Percentiles rank a stretch among this genome's conserved stretches.
phyloP scores from a whole-genome alignment of 1,284 basidiomycete species.

The Malassezia slooffiae region DNA sequence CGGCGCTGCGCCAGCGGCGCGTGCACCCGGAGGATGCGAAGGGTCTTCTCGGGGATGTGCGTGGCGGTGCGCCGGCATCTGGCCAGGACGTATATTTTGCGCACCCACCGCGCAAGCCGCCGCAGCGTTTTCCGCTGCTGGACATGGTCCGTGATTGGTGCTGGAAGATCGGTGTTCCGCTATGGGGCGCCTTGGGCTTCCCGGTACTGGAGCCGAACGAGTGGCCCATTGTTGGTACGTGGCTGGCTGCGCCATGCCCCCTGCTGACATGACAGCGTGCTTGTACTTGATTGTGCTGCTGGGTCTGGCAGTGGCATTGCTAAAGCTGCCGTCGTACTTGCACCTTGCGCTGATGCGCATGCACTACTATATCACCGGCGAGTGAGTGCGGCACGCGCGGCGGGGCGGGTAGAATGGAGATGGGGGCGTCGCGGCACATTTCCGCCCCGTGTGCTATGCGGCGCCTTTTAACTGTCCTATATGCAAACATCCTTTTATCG shows the following conservation, averaged over 20 bases:
- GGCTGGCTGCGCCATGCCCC: background rate
- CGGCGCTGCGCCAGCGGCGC: background rate
- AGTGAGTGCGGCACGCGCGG: too few species aligned
- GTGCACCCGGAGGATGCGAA: background rate
- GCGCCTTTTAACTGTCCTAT: too few species aligned
- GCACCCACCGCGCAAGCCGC: background rate
- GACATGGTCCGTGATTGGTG: too few species aligned
- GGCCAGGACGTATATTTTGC: too few species aligned
- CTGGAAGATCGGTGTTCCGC: too few species aligned
- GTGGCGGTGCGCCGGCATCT: too few species aligned
- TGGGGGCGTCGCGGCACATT: too few species aligned
- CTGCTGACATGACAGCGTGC: too few species aligned
- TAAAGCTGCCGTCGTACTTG: slow-evolving; percentile 6
- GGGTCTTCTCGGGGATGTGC: background rate
- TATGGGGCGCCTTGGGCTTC: slow-evolving; percentile 1
- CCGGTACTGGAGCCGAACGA: slow-evolving; percentile 6
- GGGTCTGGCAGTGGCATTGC: slow-evolving; percentile 2
- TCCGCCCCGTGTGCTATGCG: too few species aligned
- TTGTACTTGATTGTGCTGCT: too few species aligned
- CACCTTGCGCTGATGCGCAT: slow-evolving; percentile 3
- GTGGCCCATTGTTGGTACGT: slow-evolving; percentile 8
- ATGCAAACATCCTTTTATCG: too few species aligned
- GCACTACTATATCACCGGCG: slow-evolving; percentile 15
- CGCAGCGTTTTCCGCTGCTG: background rate
- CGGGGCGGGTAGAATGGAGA: too few species aligned